phyloP scores from a whole-genome alignment of 108 stramenopile genomes.

The Cyclotella choctawhatcheeana region DNA sequence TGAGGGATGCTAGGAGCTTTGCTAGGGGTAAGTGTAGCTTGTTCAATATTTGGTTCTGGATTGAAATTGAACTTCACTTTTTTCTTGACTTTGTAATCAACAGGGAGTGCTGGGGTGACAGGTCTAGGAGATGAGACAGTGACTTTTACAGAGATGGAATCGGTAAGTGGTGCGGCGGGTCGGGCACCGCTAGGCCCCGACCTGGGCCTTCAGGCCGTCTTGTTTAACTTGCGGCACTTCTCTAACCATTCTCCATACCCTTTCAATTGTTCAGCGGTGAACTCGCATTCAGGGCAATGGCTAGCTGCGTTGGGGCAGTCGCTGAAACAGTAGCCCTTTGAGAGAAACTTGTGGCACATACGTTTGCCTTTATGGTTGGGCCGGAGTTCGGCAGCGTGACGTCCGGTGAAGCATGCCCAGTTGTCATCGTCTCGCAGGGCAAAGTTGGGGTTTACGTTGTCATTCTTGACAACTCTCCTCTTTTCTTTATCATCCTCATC shows the following conservation, averaged over 20 bases:
- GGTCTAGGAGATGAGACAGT: too few relatives aligned
- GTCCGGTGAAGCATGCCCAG: not conserved
- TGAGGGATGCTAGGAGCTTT: too few relatives aligned
- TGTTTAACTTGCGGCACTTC: not conserved
- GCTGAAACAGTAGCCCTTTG: constrained; percentile 10
- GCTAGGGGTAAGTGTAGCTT: too few relatives aligned
- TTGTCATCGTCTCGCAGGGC: not conserved
- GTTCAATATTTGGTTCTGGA: too few relatives aligned
- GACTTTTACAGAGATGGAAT: too few relatives aligned
- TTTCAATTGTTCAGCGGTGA: not conserved
- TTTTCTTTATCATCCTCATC: not conserved
- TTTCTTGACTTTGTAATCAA: too few relatives aligned
- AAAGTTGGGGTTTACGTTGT: not conserved
- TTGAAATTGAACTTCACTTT: too few relatives aligned
- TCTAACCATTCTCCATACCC: not conserved
- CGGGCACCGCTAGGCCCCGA: constrained; percentile 11
- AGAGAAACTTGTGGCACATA: constrained; percentile 7
- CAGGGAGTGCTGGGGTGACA: too few relatives aligned
- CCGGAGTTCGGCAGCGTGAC: not conserved
- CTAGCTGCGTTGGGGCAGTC: constrained; percentile 13
- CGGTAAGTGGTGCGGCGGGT: too few relatives aligned
- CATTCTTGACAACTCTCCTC: not conserved
- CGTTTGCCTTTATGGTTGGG: not conserved
- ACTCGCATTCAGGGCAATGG: not conserved
- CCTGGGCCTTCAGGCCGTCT: not conserved